phyloP scores from a whole-genome alignment of 768 basidiomycete species.

The Candolleomyces eurysporus region DNA sequence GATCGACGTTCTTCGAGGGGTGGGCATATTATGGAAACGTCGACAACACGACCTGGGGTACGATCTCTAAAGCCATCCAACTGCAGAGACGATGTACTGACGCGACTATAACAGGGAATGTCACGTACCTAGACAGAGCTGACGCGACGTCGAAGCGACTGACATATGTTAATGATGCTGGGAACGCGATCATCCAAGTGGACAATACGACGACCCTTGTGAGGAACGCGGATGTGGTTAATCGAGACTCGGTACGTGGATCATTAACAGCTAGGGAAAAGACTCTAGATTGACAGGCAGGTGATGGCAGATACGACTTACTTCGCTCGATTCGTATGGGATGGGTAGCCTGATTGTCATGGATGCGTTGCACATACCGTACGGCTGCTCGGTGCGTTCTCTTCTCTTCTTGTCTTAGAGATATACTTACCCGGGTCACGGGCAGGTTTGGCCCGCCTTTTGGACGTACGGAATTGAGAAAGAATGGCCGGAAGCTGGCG shows the following conservation, averaged over 20 bases:
- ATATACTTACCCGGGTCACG: neutral
- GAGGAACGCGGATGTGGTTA: constrained; percentile 16
- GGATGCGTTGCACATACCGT: constrained; percentile 47
- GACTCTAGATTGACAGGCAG: neutral
- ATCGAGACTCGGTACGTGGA: constrained; percentile 50
- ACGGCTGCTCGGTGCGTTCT: constrained; percentile 48
- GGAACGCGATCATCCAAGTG: constrained; percentile 70
- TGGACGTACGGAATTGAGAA: constrained; percentile 44
- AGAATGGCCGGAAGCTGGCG: constrained; percentile 44
- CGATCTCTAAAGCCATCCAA: constrained; percentile 5
- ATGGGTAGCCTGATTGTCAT: constrained; percentile 44
- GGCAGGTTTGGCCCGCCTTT: constrained; percentile 47
- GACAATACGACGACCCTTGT: constrained; percentile 62
- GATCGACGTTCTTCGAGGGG: constrained; percentile 49
- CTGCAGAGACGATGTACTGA: neutral
- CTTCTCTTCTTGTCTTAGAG: neutral
- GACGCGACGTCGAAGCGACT: constrained; percentile 48
- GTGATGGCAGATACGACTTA: constrained; percentile 40
- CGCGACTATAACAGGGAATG: constrained; percentile 47
- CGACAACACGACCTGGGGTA: constrained; percentile 48
- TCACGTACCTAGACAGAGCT: constrained; percentile 51
- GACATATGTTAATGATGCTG: constrained; percentile 57
- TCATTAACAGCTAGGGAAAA: neutral
- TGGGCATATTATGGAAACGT: constrained; percentile 53
- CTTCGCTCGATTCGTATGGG: constrained; percentile 39